These are phyloP conservation scores for Colletotrichum sp. DNA, from an alignment of 2,329 filamentous ascomycete genomes.

Conservation along the genomic window DNA sequence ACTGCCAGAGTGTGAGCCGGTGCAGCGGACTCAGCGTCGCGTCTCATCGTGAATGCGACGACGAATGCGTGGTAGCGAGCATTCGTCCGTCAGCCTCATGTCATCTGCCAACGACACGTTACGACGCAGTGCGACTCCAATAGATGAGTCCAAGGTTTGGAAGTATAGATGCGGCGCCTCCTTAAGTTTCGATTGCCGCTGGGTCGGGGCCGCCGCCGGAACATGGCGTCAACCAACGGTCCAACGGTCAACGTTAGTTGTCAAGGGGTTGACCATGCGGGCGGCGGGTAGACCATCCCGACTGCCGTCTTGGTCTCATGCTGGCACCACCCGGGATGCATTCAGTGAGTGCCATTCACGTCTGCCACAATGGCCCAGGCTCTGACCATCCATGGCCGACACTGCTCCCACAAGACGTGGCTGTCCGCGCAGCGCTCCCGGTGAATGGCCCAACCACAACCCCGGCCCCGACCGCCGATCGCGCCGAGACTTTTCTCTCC, in stretches of 20 bases:
- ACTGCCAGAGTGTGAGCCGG: neutral
- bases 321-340: neutral
- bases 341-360: neutral
- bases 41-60: neutral
- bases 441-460: neutral
- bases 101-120: neutral
- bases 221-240: neutral
- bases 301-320: slow-evolving; percentile 3
- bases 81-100: neutral
- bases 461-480: slow-evolving; percentile 11
- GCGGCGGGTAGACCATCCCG: neutral
- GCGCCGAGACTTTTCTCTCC: slow-evolving; percentile 15
- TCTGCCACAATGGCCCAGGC: neutral
- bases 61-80: neutral
- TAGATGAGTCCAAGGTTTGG: neutral
- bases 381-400: neutral
- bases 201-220: neutral
- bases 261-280: neutral
- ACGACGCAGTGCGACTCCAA: neutral
- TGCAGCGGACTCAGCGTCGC: neutral
- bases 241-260: neutral
- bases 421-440: neutral
- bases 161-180: neutral
- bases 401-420: neutral
- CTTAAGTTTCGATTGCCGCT: slow-evolving; percentile 1